phyloP scores from a whole-genome alignment of 2,329 filamentous ascomycete genomes.

The Fusarium tanahbumbuense region DNA sequence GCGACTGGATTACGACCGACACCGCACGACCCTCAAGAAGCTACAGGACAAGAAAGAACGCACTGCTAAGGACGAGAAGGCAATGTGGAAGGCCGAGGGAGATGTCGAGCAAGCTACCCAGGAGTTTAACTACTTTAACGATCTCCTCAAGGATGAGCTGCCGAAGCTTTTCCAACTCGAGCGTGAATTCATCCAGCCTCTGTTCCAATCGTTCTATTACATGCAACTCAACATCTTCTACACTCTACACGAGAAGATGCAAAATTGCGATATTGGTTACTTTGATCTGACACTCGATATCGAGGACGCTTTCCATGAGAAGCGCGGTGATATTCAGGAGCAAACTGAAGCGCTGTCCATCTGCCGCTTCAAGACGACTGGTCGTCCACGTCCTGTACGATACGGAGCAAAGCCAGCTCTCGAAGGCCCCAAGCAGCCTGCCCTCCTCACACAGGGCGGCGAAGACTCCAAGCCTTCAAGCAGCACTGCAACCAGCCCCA shows the following conservation, averaged over 20 bases:
- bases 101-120: conserved; percentile 92
- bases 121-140: conserved; percentile 98
- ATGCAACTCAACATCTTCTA: conserved; percentile 99
- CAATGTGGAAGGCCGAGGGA: conserved; percentile 93
- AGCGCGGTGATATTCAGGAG: conserved; percentile 89
- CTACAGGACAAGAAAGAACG: conserved; percentile 98
- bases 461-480: conserved; percentile 47
- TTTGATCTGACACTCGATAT: conserved; percentile 93
- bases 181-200: conserved; percentile 91
- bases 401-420: conserved; percentile 67
- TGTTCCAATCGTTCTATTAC: conserved; percentile 99
- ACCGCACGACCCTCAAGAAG: conserved; percentile 86
- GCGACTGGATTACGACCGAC: conserved; percentile 94
- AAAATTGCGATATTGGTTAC: conserved; percentile 95
- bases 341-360: conserved; percentile 86
- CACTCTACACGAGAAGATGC: conserved; percentile 98
- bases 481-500: conserved; percentile 43
- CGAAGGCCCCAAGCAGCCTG: conserved; percentile 61
- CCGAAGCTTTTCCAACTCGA: conserved; percentile 92
- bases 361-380: conserved; percentile 90
- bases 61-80: conserved; percentile 95
- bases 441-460: conserved; percentile 65
- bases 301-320: conserved; percentile 88
- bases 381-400: conserved; percentile 70
- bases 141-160: conserved; percentile 93